Conservation (phyloP, 2,329 filamentous ascomycete species). For the Akanthomyces dipterigenus region DNA sequence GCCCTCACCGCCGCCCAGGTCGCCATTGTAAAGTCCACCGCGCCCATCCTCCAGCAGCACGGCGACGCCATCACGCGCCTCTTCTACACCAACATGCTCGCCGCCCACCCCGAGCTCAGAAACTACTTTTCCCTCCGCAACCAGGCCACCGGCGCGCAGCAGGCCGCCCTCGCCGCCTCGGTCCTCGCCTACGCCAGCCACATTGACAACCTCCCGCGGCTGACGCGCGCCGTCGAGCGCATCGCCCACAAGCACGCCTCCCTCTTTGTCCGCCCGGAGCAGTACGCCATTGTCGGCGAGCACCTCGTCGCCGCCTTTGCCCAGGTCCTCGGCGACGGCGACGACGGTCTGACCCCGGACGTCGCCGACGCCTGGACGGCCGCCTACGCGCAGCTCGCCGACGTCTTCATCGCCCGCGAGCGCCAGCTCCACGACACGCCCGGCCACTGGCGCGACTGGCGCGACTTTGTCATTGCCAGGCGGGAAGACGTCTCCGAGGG, state of each 20-base stretch:
- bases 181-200: slow-evolving; percentile 67
- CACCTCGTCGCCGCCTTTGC: slow-evolving; percentile 63
- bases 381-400: slow-evolving; percentile 65
- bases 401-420: slow-evolving; percentile 64
- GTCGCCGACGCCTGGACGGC: slow-evolving; percentile 64
- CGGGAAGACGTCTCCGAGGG: slow-evolving; percentile 55
- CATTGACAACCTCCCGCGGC: slow-evolving; percentile 60
- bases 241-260: slow-evolving; percentile 73
- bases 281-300: slow-evolving; percentile 65
- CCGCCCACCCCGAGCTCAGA: slow-evolving; percentile 56
- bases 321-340: slow-evolving; percentile 59
- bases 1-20: slow-evolving; percentile 58
- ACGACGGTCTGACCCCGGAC: slow-evolving; percentile 57
- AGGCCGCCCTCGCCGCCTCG: slow-evolving; percentile 60
- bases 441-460: slow-evolving; percentile 40
- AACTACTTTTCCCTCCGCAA: slow-evolving; percentile 66
- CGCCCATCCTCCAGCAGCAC: slow-evolving; percentile 62
- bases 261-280: slow-evolving; percentile 60
- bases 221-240: slow-evolving; percentile 52
- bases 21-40: slow-evolving; percentile 68
- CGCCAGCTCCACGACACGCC: slow-evolving; percentile 49
- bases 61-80: slow-evolving; percentile 61
- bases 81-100: slow-evolving; percentile 66
- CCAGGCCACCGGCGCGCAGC: slow-evolving; percentile 61
- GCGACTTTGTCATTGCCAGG: slow-evolving; percentile 47